phyloP scores from a whole-genome alignment of 1,284 basidiomycete species.

The Tilletiaria anomala region DNA sequence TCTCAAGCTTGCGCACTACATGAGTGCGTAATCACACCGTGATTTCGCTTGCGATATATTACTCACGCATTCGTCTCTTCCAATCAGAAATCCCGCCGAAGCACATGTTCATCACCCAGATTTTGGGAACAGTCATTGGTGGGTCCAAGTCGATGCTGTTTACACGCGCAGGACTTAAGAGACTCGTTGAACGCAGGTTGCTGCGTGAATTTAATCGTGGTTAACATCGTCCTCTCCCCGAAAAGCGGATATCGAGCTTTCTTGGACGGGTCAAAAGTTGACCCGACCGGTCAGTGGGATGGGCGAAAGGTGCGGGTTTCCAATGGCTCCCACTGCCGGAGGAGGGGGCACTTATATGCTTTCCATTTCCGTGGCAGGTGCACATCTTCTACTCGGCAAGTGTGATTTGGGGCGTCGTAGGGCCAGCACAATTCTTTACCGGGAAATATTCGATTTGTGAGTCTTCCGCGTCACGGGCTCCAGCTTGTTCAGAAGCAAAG shows the following conservation, averaged over 20 bases:
- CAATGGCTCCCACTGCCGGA: too few species aligned
- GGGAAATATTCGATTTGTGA: conserved; percentile 40
- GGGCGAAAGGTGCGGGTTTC: conserved; percentile 38
- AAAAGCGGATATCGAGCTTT: conserved; percentile 31
- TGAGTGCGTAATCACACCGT: conserved; percentile 11
- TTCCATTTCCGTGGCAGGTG: too few species aligned
- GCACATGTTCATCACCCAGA: conserved; percentile 45
- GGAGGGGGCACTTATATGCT: too few species aligned
- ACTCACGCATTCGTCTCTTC: too few species aligned
- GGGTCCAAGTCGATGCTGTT: too few species aligned
- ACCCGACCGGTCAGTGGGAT: conserved; percentile 43
- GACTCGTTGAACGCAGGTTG: too few species aligned
- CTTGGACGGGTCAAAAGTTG: conserved; percentile 40
- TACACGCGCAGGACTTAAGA: too few species aligned
- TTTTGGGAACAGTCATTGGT: conserved; percentile 44
- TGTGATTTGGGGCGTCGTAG: conserved; percentile 44
- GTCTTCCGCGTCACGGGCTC: background rate
- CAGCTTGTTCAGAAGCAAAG: background rate
- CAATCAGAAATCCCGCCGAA: conserved; percentile 39
- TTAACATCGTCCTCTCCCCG: conserved; percentile 40
- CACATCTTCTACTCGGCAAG: conserved; percentile 40
- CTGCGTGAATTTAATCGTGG: conserved; percentile 40
- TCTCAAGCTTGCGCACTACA: conserved; percentile 42
- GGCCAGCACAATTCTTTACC: conserved; percentile 43
- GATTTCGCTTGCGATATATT: too few species aligned